Percentiles rank a stretch among this genome's conserved stretches.
phyloP scores from a whole-genome alignment of 2,329 filamentous ascomycete genomes.

The Aspergillus arachidicola region DNA sequence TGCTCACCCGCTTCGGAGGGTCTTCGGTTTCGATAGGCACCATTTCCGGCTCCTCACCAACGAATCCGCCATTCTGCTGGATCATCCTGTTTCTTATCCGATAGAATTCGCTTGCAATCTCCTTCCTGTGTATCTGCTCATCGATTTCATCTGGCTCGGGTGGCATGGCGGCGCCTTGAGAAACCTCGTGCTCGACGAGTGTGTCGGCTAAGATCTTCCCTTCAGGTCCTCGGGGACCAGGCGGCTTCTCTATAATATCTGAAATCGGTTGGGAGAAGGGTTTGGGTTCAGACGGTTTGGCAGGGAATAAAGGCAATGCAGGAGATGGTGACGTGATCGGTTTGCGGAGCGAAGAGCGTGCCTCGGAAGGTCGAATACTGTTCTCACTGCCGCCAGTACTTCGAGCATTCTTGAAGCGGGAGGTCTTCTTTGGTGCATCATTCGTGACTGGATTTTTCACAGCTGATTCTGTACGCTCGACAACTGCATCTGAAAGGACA shows the following conservation, averaged over 20 bases:
- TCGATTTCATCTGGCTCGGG: conserved; percentile 69
- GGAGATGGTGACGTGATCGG: conserved; percentile 24
- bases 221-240: conserved; percentile 43
- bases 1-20: conserved; percentile 44
- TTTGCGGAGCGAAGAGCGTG: conserved; percentile 24
- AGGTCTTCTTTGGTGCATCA: conserved; percentile 41
- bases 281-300: conserved; percentile 39
- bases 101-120: conserved; percentile 82
- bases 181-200: conserved; percentile 55
- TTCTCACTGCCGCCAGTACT: conserved; percentile 19
- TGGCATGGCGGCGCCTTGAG: conserved; percentile 33
- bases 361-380: conserved; percentile 23
- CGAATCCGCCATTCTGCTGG: conserved; percentile 78
- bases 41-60: conserved; percentile 68
- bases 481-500: conserved; percentile 46
- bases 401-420: conserved; percentile 47
- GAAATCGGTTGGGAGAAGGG: conserved; percentile 43
- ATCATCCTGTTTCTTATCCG: conserved; percentile 81
- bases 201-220: conserved; percentile 61
- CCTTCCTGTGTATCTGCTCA: conserved; percentile 69
- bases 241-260: conserved; percentile 23
- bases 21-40: conserved; percentile 69
- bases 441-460: conserved; percentile 22
- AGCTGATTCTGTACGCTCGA: conserved; percentile 42
- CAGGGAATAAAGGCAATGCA: conserved; percentile 40